Evolutionary conservation across 495 filamentous ascomycete genomes (phyloP).

Genomic region (Bryoglossum gracile): DNA sequence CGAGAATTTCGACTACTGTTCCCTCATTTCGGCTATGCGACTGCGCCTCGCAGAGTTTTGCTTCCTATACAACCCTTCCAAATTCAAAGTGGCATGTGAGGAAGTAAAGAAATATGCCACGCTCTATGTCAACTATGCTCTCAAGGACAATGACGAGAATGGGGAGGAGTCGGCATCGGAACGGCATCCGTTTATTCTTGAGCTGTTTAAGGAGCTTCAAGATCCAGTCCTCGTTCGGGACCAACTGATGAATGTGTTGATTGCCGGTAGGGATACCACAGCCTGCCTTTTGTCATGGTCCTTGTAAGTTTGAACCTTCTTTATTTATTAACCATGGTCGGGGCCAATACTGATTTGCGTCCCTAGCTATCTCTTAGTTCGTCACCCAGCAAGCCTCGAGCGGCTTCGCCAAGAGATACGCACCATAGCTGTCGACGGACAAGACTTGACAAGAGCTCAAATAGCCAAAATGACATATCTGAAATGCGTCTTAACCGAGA

Average conservation of each 20-base stretch:
- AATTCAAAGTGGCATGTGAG: slow-evolving; percentile 9
- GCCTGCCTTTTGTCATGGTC: slow-evolving; percentile 21
- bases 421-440: slow-evolving; percentile 24
- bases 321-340: background rate
- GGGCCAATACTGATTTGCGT: background rate
- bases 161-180: slow-evolving; percentile 19
- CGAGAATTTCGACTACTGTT: slow-evolving; percentile 7
- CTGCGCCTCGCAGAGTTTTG: slow-evolving; percentile 10
- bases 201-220: slow-evolving; percentile 32
- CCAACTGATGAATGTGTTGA: slow-evolving; percentile 43
- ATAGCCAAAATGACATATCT: too few relatives aligned
- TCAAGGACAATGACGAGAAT: slow-evolving; percentile 19
- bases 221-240: slow-evolving; percentile 39
- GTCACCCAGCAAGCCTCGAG: slow-evolving; percentile 23
- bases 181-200: slow-evolving; percentile 35
- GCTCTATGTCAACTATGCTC: slow-evolving; percentile 26
- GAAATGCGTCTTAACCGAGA: too few relatives aligned
- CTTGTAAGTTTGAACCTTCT: background rate
- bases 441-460: too few relatives aligned
- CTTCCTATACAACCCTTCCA: slow-evolving; percentile 5
- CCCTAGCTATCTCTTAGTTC: slow-evolving; percentile 11
- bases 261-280: slow-evolving; percentile 49
- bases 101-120: slow-evolving; percentile 1
- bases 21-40: background rate
- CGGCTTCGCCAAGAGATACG: slow-evolving; percentile 20